Evolutionary conservation across 352 stramenopile genomes (phyloP).

Genomic region (Globisporangium cylindrosporum): DNA sequence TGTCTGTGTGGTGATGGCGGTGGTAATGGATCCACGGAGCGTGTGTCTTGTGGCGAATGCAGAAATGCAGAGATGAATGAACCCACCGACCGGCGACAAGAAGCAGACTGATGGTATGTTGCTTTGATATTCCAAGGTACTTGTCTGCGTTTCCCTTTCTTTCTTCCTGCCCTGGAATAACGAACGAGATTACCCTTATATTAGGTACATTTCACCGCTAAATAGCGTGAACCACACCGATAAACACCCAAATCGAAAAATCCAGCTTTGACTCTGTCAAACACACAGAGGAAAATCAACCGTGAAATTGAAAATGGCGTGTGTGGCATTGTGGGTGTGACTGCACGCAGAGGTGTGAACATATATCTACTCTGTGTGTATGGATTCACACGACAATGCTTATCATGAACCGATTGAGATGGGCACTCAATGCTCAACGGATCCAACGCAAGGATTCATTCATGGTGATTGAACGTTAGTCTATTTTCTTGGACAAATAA

Average conservation of each 20-base stretch:
- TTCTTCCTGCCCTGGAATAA: not conserved
- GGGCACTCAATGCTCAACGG: not conserved
- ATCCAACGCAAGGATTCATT: not conserved
- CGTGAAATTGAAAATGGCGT: not conserved
- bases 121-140: not conserved
- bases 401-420: not conserved
- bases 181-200: not conserved
- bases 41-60: not conserved
- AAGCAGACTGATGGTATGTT: not conserved
- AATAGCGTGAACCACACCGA: not conserved
- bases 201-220: not conserved
- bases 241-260: not conserved
- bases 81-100: not conserved
- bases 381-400: not conserved
- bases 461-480: not conserved
- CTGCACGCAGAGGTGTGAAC: not conserved
- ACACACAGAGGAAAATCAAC: not conserved
- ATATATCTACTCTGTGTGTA: not conserved
- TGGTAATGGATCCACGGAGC: not conserved
- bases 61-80: constrained; percentile 5
- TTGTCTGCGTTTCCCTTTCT: not conserved
- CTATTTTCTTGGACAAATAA: constrained; percentile 4
- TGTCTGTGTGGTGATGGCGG: not conserved
- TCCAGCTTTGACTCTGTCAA: not conserved
- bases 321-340: constrained; percentile 2